Conservation (phyloP, 805 yeast genomes). For the Starmerella powellii region DNA sequence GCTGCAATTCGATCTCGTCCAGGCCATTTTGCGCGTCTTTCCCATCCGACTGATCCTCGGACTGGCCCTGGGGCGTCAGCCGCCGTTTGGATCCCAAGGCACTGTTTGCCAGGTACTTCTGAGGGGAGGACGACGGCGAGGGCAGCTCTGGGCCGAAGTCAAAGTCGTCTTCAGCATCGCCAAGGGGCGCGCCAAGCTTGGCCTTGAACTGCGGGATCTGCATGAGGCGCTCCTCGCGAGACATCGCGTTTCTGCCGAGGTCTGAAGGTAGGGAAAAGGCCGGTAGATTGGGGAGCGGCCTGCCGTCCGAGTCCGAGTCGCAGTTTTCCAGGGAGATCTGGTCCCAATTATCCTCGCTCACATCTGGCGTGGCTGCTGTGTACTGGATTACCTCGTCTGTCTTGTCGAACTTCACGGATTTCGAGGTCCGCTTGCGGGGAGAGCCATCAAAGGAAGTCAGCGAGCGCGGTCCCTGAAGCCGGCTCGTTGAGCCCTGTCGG, state of each 20-base stretch:
- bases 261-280: neutral
- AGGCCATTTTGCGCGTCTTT: too few relatives aligned
- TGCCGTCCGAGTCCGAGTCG: constrained; percentile 6
- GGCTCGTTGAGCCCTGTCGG: constrained; percentile 20
- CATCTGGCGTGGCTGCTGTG: constrained; percentile 21
- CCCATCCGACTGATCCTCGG: too few relatives aligned
- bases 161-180: constrained; percentile 8
- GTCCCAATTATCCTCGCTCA: constrained; percentile 19
- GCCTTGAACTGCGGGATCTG: constrained; percentile 3
- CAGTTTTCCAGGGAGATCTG: constrained; percentile 16
- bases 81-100: too few relatives aligned
- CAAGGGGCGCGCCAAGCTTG: constrained; percentile 6
- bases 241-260: neutral
- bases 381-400: constrained; percentile 25
- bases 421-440: constrained; percentile 11
- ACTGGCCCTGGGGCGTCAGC: too few relatives aligned
- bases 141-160: constrained; percentile 5
- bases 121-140: neutral
- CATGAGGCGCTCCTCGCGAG: constrained; percentile 4
- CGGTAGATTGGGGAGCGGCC: constrained; percentile 17
- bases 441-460: constrained; percentile 10
- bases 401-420: constrained; percentile 24
- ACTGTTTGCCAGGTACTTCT: too few relatives aligned
- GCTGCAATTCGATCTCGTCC: neutral
- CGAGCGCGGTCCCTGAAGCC: constrained; percentile 23